Conservation (phyloP, 495 filamentous ascomycete genomes). For the Aspergillus egyptiacus region DNA sequence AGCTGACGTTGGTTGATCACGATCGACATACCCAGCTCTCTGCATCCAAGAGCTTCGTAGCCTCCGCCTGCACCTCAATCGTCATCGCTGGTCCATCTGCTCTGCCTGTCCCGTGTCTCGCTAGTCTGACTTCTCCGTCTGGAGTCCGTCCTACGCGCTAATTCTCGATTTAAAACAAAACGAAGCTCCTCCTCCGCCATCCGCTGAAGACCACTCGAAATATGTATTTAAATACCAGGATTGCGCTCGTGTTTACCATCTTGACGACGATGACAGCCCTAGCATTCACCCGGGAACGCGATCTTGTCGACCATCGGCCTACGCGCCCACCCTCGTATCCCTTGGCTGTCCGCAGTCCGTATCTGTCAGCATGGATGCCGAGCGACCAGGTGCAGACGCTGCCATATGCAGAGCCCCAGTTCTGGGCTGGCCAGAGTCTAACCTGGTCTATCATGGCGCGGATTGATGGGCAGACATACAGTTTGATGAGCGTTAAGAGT, state of each 20-base stretch:
- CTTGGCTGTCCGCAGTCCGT: conserved; percentile 43
- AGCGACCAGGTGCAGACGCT: conserved; percentile 23
- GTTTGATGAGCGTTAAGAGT: conserved; percentile 39
- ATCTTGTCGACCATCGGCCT: conserved; percentile 21
- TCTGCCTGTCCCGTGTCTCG: too few relatives aligned
- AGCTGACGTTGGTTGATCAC: too few relatives aligned
- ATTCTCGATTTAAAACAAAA: too few relatives aligned
- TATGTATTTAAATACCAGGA: too few relatives aligned
- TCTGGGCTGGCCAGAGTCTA: conserved; percentile 45
- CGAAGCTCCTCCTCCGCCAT: too few relatives aligned
- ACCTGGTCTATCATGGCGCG: conserved; percentile 45
- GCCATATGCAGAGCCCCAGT: conserved; percentile 40
- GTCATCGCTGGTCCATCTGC: too few relatives aligned
- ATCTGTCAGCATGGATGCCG: conserved; percentile 29
- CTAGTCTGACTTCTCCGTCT: too few relatives aligned
- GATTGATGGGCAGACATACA: conserved; percentile 43
- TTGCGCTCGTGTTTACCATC: conserved; percentile 19
- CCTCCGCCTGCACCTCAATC: too few relatives aligned
- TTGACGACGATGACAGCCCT: conserved; percentile 23
- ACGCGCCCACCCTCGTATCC: conserved; percentile 43
- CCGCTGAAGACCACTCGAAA: too few relatives aligned
- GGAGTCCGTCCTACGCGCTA: too few relatives aligned
- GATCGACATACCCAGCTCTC: too few relatives aligned
- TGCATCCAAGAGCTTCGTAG: too few relatives aligned
- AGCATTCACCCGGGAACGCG: conserved; percentile 11